Evolutionary conservation across 1,284 basidiomycete genomes (phyloP), one percentile per base, ranked within the genome.

Genomic region (Athelia psychrophila): DNA sequence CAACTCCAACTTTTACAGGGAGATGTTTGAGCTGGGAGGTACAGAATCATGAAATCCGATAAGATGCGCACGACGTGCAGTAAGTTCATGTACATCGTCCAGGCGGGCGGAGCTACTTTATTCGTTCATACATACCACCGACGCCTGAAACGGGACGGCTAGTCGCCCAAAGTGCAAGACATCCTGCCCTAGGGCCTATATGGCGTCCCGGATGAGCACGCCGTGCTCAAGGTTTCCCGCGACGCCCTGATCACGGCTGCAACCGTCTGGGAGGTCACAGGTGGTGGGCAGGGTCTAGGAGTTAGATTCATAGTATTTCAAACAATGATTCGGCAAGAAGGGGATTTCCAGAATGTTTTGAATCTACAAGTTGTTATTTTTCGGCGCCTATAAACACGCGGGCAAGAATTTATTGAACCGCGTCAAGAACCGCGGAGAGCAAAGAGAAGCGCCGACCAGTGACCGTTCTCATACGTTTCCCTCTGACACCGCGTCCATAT

Each of bases 21-120:
- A 75, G 18, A 77, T 91, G 18, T 90, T 91, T 56, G 87, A 91
- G 68, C 75, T 91, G 32, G 88, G 88, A 76, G 90, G 50, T 87
- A 91, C 63, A 92, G 92, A 65, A 91, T 91, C 60, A 91, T 87
- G 85, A 91, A 91, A 60, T 86, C 88, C 0, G 88, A 91, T 63
- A 91, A 83, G 62, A 91, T 92, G 89, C 78, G 90, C 18, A 83
- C 86, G 19, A 91, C 88, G 3, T 92, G 92, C 56, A 90, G 90
- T 18, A 92, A 92, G 61, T 71, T 92, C 49, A 85, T 92, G 33
- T 92, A 92, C 66, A 70, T 91, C 51, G 76, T 91, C 30, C 88
- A 91, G 78, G 86, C 87, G 54, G 56, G 72, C 63, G 42, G 46
- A 36, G 15, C n/a, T 15, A 18, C 25, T 49, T n/a, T 24, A 44